Percentiles rank a stretch among this genome's conserved stretches.
Evolutionary conservation across 768 basidiomycete species (phyloP).

Genomic region (Udeniomyces megalosporus): DNA sequence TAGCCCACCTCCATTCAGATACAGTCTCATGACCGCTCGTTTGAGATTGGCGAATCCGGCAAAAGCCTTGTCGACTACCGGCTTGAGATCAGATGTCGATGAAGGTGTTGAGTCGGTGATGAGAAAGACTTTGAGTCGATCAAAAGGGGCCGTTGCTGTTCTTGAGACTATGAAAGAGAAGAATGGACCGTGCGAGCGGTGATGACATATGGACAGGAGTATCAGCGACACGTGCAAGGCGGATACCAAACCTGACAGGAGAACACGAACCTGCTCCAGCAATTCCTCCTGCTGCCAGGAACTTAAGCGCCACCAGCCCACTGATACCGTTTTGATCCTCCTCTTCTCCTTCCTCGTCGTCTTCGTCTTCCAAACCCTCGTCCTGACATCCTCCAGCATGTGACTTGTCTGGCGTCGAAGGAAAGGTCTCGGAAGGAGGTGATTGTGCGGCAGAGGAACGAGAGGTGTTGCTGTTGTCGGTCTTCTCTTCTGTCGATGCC

Average conservation of each 20-base stretch:
- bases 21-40: constrained; percentile 62
- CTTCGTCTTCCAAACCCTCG: constrained; percentile 23
- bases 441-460: background rate
- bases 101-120: constrained; percentile 42
- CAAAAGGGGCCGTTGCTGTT: constrained; percentile 92
- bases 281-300: constrained; percentile 80
- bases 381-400: constrained; percentile 29
- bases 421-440: background rate
- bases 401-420: constrained; percentile 29
- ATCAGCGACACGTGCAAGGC: background rate
- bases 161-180: constrained; percentile 54
- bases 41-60: constrained; percentile 35
- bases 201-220: background rate
- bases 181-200: background rate
- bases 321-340: constrained; percentile 48
- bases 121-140: constrained; percentile 87
- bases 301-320: constrained; percentile 61
- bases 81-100: background rate
- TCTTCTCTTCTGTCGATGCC: background rate
- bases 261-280: constrained; percentile 68
- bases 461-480: no score
- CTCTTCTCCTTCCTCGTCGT: constrained; percentile 36
- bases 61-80: background rate
- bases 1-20: constrained; percentile 64
- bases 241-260: background rate